Evolutionary conservation across 768 basidiomycete genomes (phyloP).

Genomic region (Leucosporidium scottii): DNA sequence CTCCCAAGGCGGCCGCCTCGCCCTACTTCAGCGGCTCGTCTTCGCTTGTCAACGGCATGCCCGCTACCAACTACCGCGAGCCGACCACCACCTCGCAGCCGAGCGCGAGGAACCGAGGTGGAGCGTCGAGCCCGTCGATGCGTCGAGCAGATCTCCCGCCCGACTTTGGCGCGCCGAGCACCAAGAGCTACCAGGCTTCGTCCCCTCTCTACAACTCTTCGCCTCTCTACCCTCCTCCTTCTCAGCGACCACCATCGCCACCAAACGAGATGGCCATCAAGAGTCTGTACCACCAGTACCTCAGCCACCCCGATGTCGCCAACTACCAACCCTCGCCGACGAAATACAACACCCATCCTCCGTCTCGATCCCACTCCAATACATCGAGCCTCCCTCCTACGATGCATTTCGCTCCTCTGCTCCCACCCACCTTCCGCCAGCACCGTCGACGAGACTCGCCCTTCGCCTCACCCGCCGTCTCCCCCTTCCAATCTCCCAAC

Average conservation of each 20-base stretch:
- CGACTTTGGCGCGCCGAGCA: conserved; percentile 17
- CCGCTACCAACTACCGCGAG: conserved; percentile 13
- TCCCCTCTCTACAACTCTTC: not conserved
- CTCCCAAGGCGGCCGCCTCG: not conserved
- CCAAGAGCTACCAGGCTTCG: not conserved
- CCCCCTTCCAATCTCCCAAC: not conserved
- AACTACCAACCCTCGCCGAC: not conserved
- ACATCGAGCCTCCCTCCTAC: not conserved
- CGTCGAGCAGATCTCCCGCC: conserved; percentile 13
- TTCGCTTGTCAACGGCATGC: conserved; percentile 14
- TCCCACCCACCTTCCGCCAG: conserved; percentile 27
- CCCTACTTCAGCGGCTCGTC: not conserved
- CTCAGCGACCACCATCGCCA: conserved; percentile 4
- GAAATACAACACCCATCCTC: not conserved
- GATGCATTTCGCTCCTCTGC: conserved; percentile 15
- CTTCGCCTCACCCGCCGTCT: conserved; percentile 17
- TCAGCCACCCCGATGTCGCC: not conserved
- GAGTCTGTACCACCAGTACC: conserved; percentile 5
- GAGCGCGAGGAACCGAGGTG: too few species aligned
- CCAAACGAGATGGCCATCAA: conserved; percentile 4
- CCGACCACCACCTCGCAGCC: conserved; percentile 3
- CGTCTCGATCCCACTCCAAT: not conserved
- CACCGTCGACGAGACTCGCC: conserved; percentile 6
- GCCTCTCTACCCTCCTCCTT: not conserved
- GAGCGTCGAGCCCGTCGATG: not conserved